Conservation (phyloP, 352 stramenopile genomes). For the Phytophthora pluvialis region DNA sequence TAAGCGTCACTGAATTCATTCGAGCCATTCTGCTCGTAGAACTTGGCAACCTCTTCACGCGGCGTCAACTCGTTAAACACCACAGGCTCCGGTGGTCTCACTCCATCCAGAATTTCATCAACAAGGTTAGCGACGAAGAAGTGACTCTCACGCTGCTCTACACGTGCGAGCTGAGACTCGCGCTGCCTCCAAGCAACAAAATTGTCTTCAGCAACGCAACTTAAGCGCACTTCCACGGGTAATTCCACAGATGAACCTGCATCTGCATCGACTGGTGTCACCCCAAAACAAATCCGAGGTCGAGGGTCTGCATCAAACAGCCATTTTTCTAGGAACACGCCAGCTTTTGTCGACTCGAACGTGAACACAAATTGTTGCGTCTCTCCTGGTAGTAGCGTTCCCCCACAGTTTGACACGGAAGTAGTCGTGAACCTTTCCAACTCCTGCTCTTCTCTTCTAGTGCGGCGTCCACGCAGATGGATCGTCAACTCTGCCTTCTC, state of each 20-base stretch:
- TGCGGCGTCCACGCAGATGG: conserved; percentile 33
- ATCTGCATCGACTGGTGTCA: neutral
- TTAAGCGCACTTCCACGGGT: conserved; percentile 48
- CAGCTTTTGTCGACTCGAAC: conserved; percentile 53
- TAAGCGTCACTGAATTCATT: conserved; percentile 46
- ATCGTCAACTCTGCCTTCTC: conserved; percentile 31
- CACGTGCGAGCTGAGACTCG: conserved; percentile 7
- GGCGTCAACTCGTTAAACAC: conserved; percentile 37
- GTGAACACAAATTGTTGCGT: conserved; percentile 61
- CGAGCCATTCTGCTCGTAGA: conserved; percentile 36
- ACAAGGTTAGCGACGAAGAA: conserved; percentile 69
- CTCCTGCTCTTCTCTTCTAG: conserved; percentile 33
- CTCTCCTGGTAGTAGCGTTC: conserved; percentile 60
- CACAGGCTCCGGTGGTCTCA: conserved; percentile 39
- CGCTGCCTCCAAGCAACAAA: conserved; percentile 47
- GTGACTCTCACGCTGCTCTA: conserved; percentile 33
- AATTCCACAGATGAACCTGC: conserved; percentile 7
- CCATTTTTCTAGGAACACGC: conserved; percentile 78
- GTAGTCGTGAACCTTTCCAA: conserved; percentile 33
- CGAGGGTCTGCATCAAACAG: conserved; percentile 63
- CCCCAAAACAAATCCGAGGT: conserved; percentile 23
- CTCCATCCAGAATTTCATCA: conserved; percentile 50
- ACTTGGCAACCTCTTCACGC: conserved; percentile 32
- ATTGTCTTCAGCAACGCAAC: conserved; percentile 69
- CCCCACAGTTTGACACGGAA: conserved; percentile 53